Evolutionary conservation across 2,329 filamentous ascomycete genomes (phyloP).

Genomic region (Aureobasidium namibiae): DNA sequence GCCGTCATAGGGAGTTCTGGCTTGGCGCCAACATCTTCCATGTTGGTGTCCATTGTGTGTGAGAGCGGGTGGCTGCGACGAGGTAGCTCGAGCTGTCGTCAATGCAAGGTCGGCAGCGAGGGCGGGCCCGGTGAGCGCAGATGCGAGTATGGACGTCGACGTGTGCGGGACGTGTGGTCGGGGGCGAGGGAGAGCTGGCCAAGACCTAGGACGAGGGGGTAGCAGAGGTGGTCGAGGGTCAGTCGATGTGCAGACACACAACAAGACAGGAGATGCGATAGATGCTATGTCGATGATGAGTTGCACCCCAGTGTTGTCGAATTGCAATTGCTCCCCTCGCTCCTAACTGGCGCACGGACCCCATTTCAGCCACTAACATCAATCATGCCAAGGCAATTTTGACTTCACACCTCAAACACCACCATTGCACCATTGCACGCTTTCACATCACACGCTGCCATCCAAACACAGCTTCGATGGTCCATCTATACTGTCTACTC

Average conservation of each 20-base stretch:
- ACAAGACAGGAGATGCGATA: neutral
- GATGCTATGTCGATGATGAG: slow-evolving; percentile 6
- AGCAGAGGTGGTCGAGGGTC: neutral
- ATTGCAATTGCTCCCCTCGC: neutral
- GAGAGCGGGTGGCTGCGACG: neutral
- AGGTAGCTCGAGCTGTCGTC: neutral
- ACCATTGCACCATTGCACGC: too few relatives aligned
- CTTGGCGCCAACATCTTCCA: slow-evolving; percentile 92
- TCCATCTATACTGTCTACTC: too few relatives aligned
- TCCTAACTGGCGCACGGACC: too few relatives aligned
- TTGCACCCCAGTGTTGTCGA: neutral
- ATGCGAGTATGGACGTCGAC: neutral
- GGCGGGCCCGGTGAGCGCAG: neutral
- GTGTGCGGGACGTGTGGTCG: neutral
- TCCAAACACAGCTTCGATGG: too few relatives aligned
- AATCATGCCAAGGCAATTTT: neutral
- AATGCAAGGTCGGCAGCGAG: slow-evolving; percentile 4
- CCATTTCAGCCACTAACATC: neutral
- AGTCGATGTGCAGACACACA: neutral
- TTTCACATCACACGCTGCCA: too few relatives aligned
- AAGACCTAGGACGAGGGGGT: neutral
- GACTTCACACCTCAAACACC: neutral
- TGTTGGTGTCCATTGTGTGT: slow-evolving; percentile 80
- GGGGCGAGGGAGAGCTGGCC: neutral
- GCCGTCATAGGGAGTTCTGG: slow-evolving; percentile 62